Conservation (phyloP, 2,329 filamentous ascomycete genomes). For the Apiospora kogelbergensis region DNA sequence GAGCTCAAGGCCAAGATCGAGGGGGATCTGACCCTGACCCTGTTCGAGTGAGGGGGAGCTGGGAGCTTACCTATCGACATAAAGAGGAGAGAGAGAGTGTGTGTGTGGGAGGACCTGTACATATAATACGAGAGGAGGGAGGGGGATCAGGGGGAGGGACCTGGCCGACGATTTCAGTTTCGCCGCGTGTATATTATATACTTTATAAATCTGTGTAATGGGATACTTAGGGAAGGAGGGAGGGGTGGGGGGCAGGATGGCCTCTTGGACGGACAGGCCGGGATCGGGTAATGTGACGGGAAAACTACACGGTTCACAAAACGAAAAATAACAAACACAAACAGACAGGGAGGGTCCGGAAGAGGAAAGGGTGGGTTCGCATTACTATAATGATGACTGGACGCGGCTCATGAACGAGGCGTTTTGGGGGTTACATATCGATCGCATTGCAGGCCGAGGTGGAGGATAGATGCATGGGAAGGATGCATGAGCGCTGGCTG, state of each 20-base stretch:
- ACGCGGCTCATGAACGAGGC: neutral
- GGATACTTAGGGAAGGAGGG: neutral
- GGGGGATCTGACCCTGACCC: conserved; percentile 75
- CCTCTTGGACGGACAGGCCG: no score
- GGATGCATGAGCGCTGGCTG: neutral
- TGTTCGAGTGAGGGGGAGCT: conserved; percentile 50
- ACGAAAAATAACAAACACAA: neutral
- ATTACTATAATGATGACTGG: neutral
- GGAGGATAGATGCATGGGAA: no score
- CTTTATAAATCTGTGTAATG: neutral
- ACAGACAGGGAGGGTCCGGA: no score
- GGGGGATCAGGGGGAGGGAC: no score
- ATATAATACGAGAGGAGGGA: neutral
- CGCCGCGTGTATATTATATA: neutral
- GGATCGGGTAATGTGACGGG: neutral
- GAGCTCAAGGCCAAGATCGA: conserved; percentile 83
- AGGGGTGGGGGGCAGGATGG: no score
- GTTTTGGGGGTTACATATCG: neutral
- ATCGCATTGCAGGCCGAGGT: neutral
- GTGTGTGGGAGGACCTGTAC: neutral
- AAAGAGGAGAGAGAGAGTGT: neutral
- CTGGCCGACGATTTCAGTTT: neutral
- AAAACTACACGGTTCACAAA: neutral
- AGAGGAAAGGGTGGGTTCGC: neutral
- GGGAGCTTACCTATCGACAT: neutral